phyloP scores from a whole-genome alignment of 371 early-diverging fungal genomes.

The Modicella reniformis region DNA sequence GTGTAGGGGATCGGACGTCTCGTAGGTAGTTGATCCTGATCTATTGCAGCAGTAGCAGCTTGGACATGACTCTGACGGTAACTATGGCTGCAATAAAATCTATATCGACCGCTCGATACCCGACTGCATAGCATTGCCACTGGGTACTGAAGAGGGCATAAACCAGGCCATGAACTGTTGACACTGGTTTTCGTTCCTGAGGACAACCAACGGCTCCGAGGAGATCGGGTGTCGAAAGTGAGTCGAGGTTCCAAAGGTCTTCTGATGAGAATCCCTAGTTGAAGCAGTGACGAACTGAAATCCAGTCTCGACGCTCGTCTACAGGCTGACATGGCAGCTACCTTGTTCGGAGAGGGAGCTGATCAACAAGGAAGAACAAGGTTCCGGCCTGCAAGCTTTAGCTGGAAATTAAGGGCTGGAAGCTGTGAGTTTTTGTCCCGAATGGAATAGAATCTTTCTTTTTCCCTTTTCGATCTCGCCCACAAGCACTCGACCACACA shows the following conservation, averaged over 20 bases:
- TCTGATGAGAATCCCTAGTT: conserved; percentile 1
- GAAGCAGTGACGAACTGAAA: conserved; percentile 10
- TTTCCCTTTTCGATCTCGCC: no score
- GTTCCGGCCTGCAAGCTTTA: no score
- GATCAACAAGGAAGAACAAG: not conserved
- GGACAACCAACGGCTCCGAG: not conserved
- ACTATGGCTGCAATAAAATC: not conserved
- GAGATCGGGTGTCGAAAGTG: not conserved
- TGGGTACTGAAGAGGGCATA: not conserved
- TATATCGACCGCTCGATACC: not conserved
- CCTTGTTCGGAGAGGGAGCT: not conserved
- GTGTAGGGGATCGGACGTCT: conserved; percentile 26
- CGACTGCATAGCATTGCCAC: not conserved
- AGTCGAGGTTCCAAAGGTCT: not conserved
- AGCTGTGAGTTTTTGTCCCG: no score
- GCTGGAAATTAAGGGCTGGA: no score
- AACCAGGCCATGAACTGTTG: not conserved
- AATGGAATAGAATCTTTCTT: no score
- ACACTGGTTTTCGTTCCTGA: conserved; percentile 13
- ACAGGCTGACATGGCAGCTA: conserved; percentile 28
- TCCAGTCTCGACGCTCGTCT: conserved; percentile 22
- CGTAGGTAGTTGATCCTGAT: not conserved
- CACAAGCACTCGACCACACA: not conserved
- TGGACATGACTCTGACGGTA: conserved; percentile 3
- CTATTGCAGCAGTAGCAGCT: not conserved